These are phyloP conservation scores for Aquilaria agallochum DNA, from an alignment of 441 rosid species.

Conservation along the genomic window DNA sequence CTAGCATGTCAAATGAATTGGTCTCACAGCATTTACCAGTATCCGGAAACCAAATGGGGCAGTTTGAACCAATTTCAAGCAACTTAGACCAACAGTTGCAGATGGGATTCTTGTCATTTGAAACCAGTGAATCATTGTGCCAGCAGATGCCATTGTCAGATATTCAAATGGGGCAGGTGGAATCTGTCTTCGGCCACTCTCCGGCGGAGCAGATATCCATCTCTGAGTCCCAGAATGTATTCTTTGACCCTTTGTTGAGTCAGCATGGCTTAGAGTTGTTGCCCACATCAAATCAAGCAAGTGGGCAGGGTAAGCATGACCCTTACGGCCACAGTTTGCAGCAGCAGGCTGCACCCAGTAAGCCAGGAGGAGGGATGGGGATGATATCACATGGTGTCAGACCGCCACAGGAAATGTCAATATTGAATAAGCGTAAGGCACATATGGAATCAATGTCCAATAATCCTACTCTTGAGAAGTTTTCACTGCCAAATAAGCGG, in stretches of 20 bases:
- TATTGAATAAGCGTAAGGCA: conserved; percentile 52
- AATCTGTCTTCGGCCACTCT: conserved; percentile 3
- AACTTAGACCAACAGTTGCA: conserved; percentile 32
- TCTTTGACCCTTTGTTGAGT: conserved; percentile 16
- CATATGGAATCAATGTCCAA: conserved; percentile 36
- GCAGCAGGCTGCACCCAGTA: conserved; percentile 27
- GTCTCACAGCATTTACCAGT: conserved; percentile 40
- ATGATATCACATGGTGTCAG: conserved; percentile 25
- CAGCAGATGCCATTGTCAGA: conserved; percentile 26
- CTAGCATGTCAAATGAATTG: conserved; percentile 50
- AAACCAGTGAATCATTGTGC: conserved; percentile 13
- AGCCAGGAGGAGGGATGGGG: conserved; percentile 27
- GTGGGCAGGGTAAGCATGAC: conserved; percentile 27
- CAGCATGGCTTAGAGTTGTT: conserved; percentile 21
- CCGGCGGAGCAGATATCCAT: conserved; percentile 4
- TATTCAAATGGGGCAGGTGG: conserved; percentile 20
- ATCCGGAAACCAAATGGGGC: conserved; percentile 36
- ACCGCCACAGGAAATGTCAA: conserved; percentile 38
- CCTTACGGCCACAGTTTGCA: conserved; percentile 23
- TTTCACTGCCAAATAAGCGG: conserved; percentile 41
- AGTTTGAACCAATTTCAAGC: conserved; percentile 34
- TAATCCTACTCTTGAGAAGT: conserved; percentile 28
- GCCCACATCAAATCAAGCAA: conserved; percentile 26
- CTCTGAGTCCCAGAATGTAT: conserved; percentile 18
- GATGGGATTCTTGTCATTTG: conserved; percentile 27